Conservation (phyloP, 1,284 basidiomycete species). For the Polyporus tsugae region DNA sequence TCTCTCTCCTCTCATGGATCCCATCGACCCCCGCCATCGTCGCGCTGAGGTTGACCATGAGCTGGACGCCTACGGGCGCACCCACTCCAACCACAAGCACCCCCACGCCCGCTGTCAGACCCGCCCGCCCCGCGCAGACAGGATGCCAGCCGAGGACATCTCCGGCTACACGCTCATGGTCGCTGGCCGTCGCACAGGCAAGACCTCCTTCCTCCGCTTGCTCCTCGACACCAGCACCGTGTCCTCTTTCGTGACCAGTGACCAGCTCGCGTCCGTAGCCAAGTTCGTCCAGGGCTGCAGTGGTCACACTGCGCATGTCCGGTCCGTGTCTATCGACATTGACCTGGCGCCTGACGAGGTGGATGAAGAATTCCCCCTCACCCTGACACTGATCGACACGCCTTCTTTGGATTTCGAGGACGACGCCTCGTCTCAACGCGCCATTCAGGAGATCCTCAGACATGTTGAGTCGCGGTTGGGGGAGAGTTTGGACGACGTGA, state of each 20-base stretch:
- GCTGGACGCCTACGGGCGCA: constrained; percentile 43
- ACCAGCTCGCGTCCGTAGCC: constrained; percentile 77
- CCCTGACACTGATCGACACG: constrained; percentile 79
- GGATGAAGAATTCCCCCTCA: constrained; percentile 56
- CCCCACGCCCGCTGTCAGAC: constrained; percentile 37
- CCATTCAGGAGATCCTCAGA: constrained; percentile 67
- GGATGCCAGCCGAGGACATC: constrained; percentile 33
- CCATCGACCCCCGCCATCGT: constrained; percentile 52
- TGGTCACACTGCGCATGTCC: constrained; percentile 72
- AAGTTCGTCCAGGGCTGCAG: constrained; percentile 79
- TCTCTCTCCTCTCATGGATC: constrained; percentile 42
- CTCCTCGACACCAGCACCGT: constrained; percentile 78
- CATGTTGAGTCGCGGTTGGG: constrained; percentile 72
- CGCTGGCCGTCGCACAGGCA: constrained; percentile 78
- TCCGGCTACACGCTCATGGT: constrained; percentile 75
- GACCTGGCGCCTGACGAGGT: constrained; percentile 52
- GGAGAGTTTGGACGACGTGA: constrained; percentile 75
- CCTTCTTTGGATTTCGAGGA: constrained; percentile 77
- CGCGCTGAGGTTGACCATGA: constrained; percentile 52
- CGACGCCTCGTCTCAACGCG: constrained; percentile 62
- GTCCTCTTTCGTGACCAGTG: constrained; percentile 62
- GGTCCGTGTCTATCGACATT: constrained; percentile 72
- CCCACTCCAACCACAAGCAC: constrained; percentile 46
- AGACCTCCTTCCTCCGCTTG: constrained; percentile 82
- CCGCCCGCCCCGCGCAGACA: constrained; percentile 35